These are phyloP conservation scores for Lathyrus sativus DNA, from an alignment of 306 rosid genomes.

Conservation along the genomic window DNA sequence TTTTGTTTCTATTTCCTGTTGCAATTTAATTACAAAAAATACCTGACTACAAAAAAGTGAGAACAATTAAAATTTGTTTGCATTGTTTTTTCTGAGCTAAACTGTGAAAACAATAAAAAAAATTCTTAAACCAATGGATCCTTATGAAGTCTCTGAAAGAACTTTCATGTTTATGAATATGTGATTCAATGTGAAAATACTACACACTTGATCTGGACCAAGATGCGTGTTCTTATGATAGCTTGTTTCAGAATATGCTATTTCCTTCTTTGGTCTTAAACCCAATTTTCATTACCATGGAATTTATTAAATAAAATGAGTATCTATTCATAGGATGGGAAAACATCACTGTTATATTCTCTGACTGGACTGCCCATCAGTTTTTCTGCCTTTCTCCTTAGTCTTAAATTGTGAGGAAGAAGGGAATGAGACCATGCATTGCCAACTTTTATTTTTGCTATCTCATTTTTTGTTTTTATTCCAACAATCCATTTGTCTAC, in stretches of 20 bases:
- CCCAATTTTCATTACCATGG: not conserved
- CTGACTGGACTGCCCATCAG: not conserved
- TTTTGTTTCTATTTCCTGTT: constrained; percentile 3
- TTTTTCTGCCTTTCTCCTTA: not conserved
- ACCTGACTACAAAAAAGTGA: not conserved
- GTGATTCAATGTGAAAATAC: constrained; percentile 7
- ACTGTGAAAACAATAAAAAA: not conserved
- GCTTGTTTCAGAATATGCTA: constrained; percentile 14
- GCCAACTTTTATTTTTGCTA: not conserved
- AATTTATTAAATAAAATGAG: not conserved
- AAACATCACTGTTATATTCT: constrained; percentile 2
- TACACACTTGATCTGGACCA: constrained; percentile 19
- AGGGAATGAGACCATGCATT: not conserved
- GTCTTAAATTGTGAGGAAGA: constrained; percentile 18
- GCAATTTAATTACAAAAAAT: not conserved
- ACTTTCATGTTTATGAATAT: not conserved
- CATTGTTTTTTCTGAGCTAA: not conserved
- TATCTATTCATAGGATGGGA: constrained; percentile 13
- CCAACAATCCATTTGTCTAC: constrained; percentile 11
- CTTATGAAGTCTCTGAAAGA: constrained; percentile 26
- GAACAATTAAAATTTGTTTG: not conserved
- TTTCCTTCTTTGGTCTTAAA: constrained; percentile 4
- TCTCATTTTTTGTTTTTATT: constrained; percentile 9
- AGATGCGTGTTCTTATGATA: constrained; percentile 16
- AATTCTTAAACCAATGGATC: not conserved